These are phyloP conservation scores for Austroboletus niveus DNA, from an alignment of 1,284 basidiomycete species.

Conservation along the genomic window DNA sequence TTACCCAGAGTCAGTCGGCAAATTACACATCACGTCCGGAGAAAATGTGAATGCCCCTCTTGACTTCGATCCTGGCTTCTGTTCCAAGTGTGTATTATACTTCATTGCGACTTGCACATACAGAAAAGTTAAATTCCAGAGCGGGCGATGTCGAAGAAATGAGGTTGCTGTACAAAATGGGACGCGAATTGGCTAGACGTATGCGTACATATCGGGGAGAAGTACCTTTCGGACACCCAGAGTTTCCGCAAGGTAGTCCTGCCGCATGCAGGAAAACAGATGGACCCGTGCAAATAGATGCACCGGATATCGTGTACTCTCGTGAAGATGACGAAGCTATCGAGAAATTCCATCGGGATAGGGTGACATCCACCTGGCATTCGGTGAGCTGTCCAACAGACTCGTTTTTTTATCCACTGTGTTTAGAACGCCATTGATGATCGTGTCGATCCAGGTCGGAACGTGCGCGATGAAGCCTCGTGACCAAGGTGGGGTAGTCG, in stretches of 20 bases:
- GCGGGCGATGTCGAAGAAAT: background rate
- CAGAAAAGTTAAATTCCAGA: background rate
- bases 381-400: slow-evolving; percentile 36
- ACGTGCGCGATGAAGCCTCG: slow-evolving; percentile 34
- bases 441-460: slow-evolving; percentile 17
- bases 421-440: too few species aligned
- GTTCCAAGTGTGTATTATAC: background rate
- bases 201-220: slow-evolving; percentile 59
- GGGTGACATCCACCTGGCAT: slow-evolving; percentile 36
- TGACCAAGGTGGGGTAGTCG: slow-evolving; percentile 28
- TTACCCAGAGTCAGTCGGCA: slow-evolving; percentile 31
- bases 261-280: slow-evolving; percentile 37
- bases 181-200: slow-evolving; percentile 39
- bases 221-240: slow-evolving; percentile 42
- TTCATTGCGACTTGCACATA: background rate
- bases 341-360: slow-evolving; percentile 40
- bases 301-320: slow-evolving; percentile 53
- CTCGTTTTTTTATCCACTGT: too few species aligned
- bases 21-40: slow-evolving; percentile 29
- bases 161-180: slow-evolving; percentile 11
- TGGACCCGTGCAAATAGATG: slow-evolving; percentile 40
- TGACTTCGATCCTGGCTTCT: background rate
- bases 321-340: slow-evolving; percentile 54
- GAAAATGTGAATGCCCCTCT: slow-evolving; percentile 18
- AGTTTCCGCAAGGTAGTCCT: slow-evolving; percentile 44